phyloP scores from a whole-genome alignment of 2,329 filamentous ascomycete genomes.

The Eutypa lata region DNA sequence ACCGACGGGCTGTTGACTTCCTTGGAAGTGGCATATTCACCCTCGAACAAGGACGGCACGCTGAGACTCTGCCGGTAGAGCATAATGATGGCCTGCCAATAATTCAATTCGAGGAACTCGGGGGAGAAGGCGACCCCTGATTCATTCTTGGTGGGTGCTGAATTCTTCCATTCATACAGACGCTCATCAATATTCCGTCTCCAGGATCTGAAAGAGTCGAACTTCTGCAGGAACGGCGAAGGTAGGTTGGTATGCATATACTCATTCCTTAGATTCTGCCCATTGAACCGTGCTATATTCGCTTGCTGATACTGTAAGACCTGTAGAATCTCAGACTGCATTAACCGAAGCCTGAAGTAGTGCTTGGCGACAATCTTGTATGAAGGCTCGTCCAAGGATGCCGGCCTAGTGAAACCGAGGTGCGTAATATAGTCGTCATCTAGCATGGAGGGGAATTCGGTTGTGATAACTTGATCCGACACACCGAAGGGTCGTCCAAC shows the following conservation, averaged over 20 bases:
- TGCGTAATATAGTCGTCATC: slow-evolving; percentile 88
- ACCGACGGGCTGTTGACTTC: slow-evolving; percentile 62
- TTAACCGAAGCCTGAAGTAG: slow-evolving; percentile 81
- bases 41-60: slow-evolving; percentile 79
- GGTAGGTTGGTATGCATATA: slow-evolving; percentile 76
- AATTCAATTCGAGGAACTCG: slow-evolving; percentile 90
- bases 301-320: slow-evolving; percentile 91
- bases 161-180: slow-evolving; percentile 81
- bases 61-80: slow-evolving; percentile 88
- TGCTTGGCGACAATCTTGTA: slow-evolving; percentile 92
- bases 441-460: slow-evolving; percentile 84
- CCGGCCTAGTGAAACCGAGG: slow-evolving; percentile 65
- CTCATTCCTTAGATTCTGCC: slow-evolving; percentile 62
- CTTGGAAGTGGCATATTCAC: slow-evolving; percentile 66
- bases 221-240: slow-evolving; percentile 80
- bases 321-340: slow-evolving; percentile 94
- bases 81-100: slow-evolving; percentile 97
- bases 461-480: slow-evolving; percentile 94
- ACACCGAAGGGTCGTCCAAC: slow-evolving; percentile 92
- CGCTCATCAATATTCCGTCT: slow-evolving; percentile 81
- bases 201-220: slow-evolving; percentile 85
- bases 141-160: slow-evolving; percentile 71
- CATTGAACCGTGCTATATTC: slow-evolving; percentile 67
- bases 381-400: slow-evolving; percentile 60
- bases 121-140: slow-evolving; percentile 87